Conservation (phyloP, 306 rosid genomes). For the Cicer cuneatum region DNA sequence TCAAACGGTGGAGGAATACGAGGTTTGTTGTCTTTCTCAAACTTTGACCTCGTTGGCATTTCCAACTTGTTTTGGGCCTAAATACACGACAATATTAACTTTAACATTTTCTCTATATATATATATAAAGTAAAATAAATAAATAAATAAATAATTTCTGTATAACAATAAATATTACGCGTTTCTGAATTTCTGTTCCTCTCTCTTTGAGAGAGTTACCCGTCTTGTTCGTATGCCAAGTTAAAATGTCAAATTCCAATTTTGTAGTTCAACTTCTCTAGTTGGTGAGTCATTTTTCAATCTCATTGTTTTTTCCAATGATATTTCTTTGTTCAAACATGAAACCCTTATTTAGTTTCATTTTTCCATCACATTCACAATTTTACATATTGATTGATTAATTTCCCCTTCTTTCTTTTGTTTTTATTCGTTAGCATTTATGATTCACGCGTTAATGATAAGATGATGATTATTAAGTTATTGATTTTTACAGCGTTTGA, state of each 20-base stretch:
- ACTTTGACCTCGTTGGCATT: not conserved
- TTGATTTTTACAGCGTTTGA: not conserved
- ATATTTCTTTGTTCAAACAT: not conserved
- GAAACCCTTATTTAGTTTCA: not conserved
- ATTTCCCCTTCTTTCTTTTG: not conserved
- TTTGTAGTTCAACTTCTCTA: slow-evolving; percentile 41
- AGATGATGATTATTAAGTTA: not conserved
- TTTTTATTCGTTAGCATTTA: not conserved
- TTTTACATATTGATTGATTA: not conserved
- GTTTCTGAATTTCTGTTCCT: not conserved
- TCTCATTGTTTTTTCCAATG: not conserved
- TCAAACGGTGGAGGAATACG: not conserved
- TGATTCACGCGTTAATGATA: not conserved
- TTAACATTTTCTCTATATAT: not conserved
- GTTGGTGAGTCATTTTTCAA: slow-evolving; percentile 49
- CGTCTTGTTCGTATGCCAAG: not conserved
- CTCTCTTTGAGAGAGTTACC: not conserved
- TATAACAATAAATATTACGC: not conserved
- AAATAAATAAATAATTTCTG: not conserved
- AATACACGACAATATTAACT: not conserved
- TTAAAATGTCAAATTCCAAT: not conserved
- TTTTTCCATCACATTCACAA: not conserved
- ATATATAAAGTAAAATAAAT: not conserved
- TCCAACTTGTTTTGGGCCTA: not conserved
- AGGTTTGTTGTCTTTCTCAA: not conserved